A percentile compares a stretch with the other conserved stretches of the same genome.
Evolutionary conservation across 768 basidiomycete species (phyloP).

Genomic region (Termitomyces sp.): DNA sequence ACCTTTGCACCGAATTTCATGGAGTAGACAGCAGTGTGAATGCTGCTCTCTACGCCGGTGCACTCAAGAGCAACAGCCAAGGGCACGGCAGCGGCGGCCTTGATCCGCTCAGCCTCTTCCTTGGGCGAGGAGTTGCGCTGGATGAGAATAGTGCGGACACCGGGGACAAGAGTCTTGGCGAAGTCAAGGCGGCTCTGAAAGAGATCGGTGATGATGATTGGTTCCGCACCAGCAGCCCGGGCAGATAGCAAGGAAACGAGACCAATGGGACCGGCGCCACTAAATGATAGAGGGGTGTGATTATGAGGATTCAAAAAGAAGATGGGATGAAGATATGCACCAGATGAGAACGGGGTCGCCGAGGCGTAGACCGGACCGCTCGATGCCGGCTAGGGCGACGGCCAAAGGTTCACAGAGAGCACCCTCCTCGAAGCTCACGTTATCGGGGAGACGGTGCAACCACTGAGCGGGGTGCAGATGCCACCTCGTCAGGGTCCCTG

Average conservation of each 20-base stretch:
- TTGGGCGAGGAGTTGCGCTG: constrained; percentile 37
- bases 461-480: constrained; percentile 63
- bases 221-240: constrained; percentile 64
- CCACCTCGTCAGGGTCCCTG: constrained; percentile 61
- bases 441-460: constrained; percentile 60
- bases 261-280: constrained; percentile 67
- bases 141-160: constrained; percentile 53
- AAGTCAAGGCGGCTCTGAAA: constrained; percentile 63
- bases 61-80: constrained; percentile 56
- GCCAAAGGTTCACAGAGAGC: constrained; percentile 63
- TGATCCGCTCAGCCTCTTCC: constrained; percentile 48
- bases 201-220: constrained; percentile 64
- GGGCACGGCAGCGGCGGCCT: constrained; percentile 40
- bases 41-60: constrained; percentile 57
- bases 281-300: constrained; percentile 15
- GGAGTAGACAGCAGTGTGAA: constrained; percentile 59
- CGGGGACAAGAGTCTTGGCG: constrained; percentile 54
- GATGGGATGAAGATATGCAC: constrained; percentile 23
- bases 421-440: constrained; percentile 62
- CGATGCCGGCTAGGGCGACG: constrained; percentile 63
- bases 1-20: constrained; percentile 61
- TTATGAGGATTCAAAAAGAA: not conserved
- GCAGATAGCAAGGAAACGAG: constrained; percentile 57
- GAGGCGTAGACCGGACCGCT: constrained; percentile 57
- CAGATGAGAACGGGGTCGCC: constrained; percentile 61